Evolutionary conservation across 78 protist species (phyloP).

Genomic region (Dictyostelium citrinum): DNA sequence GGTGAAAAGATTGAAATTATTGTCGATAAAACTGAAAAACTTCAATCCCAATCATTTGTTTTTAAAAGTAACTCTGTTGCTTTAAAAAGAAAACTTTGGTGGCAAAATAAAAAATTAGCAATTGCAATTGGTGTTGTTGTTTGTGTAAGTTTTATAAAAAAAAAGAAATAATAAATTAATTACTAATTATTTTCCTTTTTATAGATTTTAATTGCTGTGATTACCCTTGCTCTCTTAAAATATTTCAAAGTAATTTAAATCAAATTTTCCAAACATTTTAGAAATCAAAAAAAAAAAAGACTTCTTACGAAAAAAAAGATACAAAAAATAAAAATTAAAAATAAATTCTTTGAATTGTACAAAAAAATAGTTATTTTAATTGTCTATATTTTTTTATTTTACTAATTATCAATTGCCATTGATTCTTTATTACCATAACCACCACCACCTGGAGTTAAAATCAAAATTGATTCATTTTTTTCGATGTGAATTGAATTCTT

Average conservation of each 20-base stretch:
- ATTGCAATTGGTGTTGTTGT: conserved; percentile 38
- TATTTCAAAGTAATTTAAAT: conserved; percentile 39
- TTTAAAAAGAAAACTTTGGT: conserved; percentile 95
- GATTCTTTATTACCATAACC: conserved; percentile 50
- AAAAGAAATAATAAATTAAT: not conserved
- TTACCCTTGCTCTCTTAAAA: conserved; percentile 36
- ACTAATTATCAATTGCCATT: not conserved
- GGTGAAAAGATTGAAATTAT: conserved; percentile 94
- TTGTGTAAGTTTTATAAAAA: conserved; percentile 37
- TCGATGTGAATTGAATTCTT: conserved; percentile 70
- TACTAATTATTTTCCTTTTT: not conserved
- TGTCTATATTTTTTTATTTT: not conserved
- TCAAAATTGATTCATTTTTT: conserved; percentile 80
- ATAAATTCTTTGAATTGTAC: not conserved
- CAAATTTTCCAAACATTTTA: not conserved
- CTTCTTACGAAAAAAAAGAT: not conserved
- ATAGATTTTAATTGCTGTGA: conserved; percentile 39
- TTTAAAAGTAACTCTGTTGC: conserved; percentile 86
- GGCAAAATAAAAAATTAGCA: conserved; percentile 90
- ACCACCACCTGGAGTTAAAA: conserved; percentile 84
- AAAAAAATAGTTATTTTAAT: too few species aligned
- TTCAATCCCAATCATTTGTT: conserved; percentile 82
- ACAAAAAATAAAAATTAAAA: not conserved
- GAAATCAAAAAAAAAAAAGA: not conserved
- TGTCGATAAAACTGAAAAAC: conserved; percentile 94